Conservation (phyloP, 116 monocot species). For the Dioscorea cayenensis region DNA sequence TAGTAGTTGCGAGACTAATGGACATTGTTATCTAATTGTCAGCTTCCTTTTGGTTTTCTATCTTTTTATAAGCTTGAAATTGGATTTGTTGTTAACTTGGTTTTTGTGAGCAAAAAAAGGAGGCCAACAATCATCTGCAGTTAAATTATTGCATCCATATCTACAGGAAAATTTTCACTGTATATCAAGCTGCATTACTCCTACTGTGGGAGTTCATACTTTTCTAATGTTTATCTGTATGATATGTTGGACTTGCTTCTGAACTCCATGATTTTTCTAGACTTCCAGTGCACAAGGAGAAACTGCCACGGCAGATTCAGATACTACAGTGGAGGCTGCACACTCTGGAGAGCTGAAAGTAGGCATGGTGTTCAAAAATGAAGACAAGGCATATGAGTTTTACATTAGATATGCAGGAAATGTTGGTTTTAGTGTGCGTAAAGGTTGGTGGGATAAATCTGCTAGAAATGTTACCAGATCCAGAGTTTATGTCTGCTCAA, state of each 20-base stretch:
- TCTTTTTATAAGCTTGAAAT: too few relatives aligned
- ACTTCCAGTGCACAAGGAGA: constrained; percentile 9
- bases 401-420: constrained; percentile 48
- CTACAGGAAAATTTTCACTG: too few relatives aligned
- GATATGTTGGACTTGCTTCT: neutral
- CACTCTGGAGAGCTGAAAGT: constrained; percentile 34
- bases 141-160: too few relatives aligned
- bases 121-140: too few relatives aligned
- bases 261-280: constrained; percentile 4
- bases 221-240: neutral
- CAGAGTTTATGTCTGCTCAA: constrained; percentile 29
- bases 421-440: constrained; percentile 46
- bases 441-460: constrained; percentile 34
- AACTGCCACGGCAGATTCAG: constrained; percentile 12
- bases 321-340: constrained; percentile 9
- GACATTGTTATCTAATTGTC: too few relatives aligned
- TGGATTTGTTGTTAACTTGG: too few relatives aligned
- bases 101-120: too few relatives aligned
- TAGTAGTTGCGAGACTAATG: too few relatives aligned
- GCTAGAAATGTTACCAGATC: constrained; percentile 20
- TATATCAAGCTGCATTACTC: too few relatives aligned
- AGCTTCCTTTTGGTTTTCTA: too few relatives aligned
- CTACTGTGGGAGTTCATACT: too few relatives aligned
- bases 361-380: constrained; percentile 48
- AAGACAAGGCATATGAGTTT: constrained; percentile 54